A percentile compares a stretch with the other conserved stretches of the same genome.
These are phyloP conservation scores for Endoconidiophora laricicola DNA, from an alignment of 2,329 filamentous ascomycete species.

Conservation along the genomic window DNA sequence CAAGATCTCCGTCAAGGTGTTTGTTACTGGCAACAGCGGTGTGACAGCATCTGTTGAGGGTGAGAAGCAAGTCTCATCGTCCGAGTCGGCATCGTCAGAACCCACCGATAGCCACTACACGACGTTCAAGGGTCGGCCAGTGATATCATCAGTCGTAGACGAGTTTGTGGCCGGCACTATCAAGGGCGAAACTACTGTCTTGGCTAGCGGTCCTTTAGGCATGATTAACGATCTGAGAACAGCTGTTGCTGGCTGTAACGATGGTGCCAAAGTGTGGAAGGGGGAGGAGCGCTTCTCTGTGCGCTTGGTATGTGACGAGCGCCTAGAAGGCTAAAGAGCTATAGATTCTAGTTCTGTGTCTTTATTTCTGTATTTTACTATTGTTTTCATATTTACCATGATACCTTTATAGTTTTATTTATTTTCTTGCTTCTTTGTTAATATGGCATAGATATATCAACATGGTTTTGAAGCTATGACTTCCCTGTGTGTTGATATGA, in stretches of 20 bases:
- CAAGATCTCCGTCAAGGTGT: constrained; percentile 37
- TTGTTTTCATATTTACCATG: neutral
- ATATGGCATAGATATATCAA: too few species aligned
- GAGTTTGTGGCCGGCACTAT: constrained; percentile 32
- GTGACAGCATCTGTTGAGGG: constrained; percentile 8
- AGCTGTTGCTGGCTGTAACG: constrained; percentile 37
- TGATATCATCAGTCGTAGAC: constrained; percentile 29
- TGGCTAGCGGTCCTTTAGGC: constrained; percentile 41
- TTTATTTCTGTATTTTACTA: neutral
- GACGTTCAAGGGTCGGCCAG: constrained; percentile 22
- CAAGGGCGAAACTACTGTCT: constrained; percentile 34
- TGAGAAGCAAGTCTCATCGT: constrained; percentile 15
- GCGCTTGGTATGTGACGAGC: constrained; percentile 40
- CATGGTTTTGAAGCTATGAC: too few species aligned
- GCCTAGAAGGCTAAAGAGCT: constrained; percentile 31
- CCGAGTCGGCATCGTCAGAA: constrained; percentile 16
- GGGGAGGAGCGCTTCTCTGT: constrained; percentile 41
- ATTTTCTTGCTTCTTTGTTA: neutral
- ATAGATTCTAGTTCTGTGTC: neutral
- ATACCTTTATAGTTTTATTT: constrained; percentile 6
- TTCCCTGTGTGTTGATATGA: too few species aligned
- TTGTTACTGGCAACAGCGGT: constrained; percentile 37
- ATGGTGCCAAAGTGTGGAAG: constrained; percentile 36
- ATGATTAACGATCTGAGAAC: constrained; percentile 42
- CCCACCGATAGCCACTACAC: constrained; percentile 10